Evolutionary conservation across 2,329 filamentous ascomycete genomes (phyloP), one percentile per base, ranked within the genome.

Genomic region (Calonectria ilicicola): DNA sequence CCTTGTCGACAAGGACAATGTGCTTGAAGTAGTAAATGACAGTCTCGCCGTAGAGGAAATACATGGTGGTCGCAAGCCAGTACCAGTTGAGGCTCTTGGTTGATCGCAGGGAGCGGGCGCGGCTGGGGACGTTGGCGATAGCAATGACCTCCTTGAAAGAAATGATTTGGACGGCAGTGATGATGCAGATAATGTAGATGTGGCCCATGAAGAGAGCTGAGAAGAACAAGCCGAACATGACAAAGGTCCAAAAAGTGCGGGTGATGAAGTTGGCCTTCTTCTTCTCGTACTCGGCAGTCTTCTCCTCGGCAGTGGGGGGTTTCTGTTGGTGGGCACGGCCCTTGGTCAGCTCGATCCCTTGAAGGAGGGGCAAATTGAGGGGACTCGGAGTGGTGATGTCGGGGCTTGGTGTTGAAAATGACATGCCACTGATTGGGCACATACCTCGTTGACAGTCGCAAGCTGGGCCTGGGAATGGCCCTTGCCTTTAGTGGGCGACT

Each of bases 21-120:
- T 99, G 97, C 89, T 99, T 99, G 87, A 99, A 99, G 86, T 99
- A 99, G 87, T 99, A 99, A 81, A 99, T 98, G 81, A 99, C 96
- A 80, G 95, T 98, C 86, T 99, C 97, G 82, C 97, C 97, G 83
- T 99, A 99, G 64, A 99, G 89, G 80, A 98, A 99, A 88, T 99
- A 99, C 96, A 99, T 98, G 78, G 96, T 98, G 29, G 94, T 95
- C n/a, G 95, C 97, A 67, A 99, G 90, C 88, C 98, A 99, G 85
- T 99, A 99, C 97, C 97, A 99, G 85, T 98, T 98, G 79, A 99
- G 88, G 77, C 95, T 95, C 88, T 98, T 98, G 77, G 96, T 98
- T 79, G 98, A 98, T 72, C 94, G 94, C 73, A 99, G 89, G 82
- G 96, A 95, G 81, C 96, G 93, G 75, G 96, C 96, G 81, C 94